These are phyloP conservation scores for Polymyxa betae DNA, from an alignment of 208 protist genomes.

Conservation along the genomic window DNA sequence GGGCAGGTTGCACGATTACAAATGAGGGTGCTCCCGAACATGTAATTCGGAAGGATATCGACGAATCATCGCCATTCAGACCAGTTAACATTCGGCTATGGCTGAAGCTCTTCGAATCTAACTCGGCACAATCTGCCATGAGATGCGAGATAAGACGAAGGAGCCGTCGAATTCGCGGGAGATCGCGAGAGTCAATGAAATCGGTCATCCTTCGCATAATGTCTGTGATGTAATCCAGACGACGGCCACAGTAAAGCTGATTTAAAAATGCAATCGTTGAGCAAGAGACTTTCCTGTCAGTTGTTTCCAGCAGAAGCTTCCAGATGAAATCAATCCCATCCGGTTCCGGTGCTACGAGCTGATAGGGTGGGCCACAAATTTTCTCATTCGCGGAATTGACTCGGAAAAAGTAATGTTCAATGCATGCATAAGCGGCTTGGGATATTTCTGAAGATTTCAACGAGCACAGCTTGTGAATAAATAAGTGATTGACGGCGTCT, in stretches of 20 bases:
- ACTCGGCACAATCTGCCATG: not conserved
- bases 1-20: not conserved
- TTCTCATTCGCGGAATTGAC: not conserved
- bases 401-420: constrained; percentile 32
- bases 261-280: constrained; percentile 36
- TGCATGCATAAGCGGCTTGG: constrained; percentile 28
- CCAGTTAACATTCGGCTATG: not conserved
- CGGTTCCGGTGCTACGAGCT: not conserved
- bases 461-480: not conserved
- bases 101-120: not conserved
- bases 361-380: not conserved
- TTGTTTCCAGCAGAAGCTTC: not conserved
- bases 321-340: constrained; percentile 36
- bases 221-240: not conserved
- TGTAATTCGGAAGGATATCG: not conserved
- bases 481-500: not conserved
- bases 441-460: not conserved
- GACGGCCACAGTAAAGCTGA: not conserved
- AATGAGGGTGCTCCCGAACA: not conserved
- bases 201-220: constrained; percentile 24
- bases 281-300: not conserved
- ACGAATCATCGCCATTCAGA: not conserved
- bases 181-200: not conserved
- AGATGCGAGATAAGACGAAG: not conserved
- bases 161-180: not conserved